Percentiles rank a stretch among this genome's conserved stretches.
phyloP scores from a whole-genome alignment of 139 green algal species.

The Mychonastes homosphaera region DNA sequence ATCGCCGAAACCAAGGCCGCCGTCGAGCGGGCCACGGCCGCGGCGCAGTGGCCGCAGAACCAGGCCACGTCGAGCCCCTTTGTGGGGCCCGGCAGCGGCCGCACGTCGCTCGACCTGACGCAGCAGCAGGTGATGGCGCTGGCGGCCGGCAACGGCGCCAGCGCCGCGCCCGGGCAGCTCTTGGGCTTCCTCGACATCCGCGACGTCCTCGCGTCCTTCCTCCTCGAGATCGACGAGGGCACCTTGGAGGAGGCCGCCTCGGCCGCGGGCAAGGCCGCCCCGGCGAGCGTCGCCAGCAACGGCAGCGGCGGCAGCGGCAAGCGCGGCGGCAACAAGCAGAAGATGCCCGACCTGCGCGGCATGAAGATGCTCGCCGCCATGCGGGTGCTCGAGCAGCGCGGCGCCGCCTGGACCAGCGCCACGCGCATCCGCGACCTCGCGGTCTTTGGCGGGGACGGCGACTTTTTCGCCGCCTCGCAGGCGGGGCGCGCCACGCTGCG shows the following conservation, averaged over 20 bases:
- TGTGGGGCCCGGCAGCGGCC: constrained; percentile 2
- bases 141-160: too few relatives aligned
- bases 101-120: constrained; percentile 3
- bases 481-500: constrained; percentile 29
- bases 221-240: too few relatives aligned
- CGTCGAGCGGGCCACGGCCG: neutral
- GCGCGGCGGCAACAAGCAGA: neutral
- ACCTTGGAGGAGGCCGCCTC: too few relatives aligned
- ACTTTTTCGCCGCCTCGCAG: constrained; percentile 42
- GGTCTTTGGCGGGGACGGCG: constrained; percentile 43
- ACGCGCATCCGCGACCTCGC: constrained; percentile 36
- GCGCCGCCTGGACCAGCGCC: constrained; percentile 18
- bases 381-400: constrained; percentile 41
- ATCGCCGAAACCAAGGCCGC: neutral
- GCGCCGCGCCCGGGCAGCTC: constrained; percentile 8
- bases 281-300: too few relatives aligned
- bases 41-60: neutral
- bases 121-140: constrained; percentile 2
- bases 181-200: constrained; percentile 55
- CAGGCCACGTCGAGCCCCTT: too few relatives aligned
- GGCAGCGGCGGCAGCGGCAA: neutral
- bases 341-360: constrained; percentile 10
- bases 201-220: constrained; percentile 48
- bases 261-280: too few relatives aligned
- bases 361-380: constrained; percentile 51